phyloP scores from a whole-genome alignment of 345 rosid genomes.

The Salix udensis region DNA sequence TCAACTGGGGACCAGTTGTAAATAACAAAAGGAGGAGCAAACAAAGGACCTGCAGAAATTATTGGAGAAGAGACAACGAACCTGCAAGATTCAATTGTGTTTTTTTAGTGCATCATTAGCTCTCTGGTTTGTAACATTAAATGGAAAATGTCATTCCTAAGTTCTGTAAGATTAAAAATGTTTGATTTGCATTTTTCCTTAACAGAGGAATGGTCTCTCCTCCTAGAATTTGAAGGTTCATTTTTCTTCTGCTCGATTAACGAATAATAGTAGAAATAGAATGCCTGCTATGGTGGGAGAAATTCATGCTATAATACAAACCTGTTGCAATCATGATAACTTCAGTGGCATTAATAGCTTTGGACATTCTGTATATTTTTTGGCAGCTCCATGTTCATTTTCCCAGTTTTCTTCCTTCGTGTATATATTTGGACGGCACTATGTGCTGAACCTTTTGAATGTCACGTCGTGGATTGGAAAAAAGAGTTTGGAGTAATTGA shows the following conservation, averaged over 20 bases:
- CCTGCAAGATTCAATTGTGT: not conserved
- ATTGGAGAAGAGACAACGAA: not conserved
- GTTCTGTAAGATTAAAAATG: not conserved
- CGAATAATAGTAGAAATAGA: not conserved
- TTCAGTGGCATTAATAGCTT: not conserved
- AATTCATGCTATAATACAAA: no score
- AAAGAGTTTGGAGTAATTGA: not conserved
- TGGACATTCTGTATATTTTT: not conserved
- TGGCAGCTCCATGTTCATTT: not conserved
- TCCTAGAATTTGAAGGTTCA: not conserved
- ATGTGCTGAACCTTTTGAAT: not conserved
- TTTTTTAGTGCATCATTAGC: not conserved
- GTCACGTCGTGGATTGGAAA: not conserved
- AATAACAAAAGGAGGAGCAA: not conserved
- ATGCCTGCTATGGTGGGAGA: not conserved
- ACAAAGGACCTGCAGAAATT: slow-evolving; percentile 3
- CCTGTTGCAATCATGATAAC: not conserved
- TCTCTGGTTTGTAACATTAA: not conserved
- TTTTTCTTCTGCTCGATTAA: not conserved
- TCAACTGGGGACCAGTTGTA: slow-evolving; percentile 17
- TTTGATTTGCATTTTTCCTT: not conserved
- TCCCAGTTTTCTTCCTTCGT: not conserved
- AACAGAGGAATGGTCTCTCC: not conserved
- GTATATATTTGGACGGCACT: not conserved
- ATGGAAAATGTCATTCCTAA: not conserved